Evolutionary conservation across 192 early-diverging fungal genomes (phyloP).

Genomic region (Entomortierella chlamydospora): DNA sequence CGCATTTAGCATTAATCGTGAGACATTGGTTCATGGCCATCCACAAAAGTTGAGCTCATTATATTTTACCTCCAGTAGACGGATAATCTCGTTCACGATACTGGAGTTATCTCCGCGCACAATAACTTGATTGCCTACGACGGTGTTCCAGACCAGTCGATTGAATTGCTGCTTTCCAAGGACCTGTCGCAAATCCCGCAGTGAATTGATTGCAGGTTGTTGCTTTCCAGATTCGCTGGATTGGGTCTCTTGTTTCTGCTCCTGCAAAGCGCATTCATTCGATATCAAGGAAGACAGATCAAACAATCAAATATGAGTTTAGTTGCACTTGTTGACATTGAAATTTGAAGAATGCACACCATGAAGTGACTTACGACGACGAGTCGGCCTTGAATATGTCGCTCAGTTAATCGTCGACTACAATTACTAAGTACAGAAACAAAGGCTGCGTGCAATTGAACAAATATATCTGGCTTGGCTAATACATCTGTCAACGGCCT

Average conservation of each 20-base stretch:
- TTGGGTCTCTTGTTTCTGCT: conserved; percentile 5
- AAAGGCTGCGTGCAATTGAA: conserved; percentile 70
- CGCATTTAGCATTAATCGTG: too few relatives aligned
- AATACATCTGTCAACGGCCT: conserved; percentile 35
- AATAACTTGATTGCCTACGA: conserved; percentile 48
- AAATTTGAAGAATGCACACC: too few relatives aligned
- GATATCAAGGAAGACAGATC: background rate
- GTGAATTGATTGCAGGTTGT: conserved; percentile 20
- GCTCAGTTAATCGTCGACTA: conserved; percentile 61
- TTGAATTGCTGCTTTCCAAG: conserved; percentile 31
- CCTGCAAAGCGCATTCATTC: conserved; percentile 16
- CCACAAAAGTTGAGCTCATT: background rate
- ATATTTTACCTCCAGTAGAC: conserved; percentile 24
- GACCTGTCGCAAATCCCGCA: conserved; percentile 33
- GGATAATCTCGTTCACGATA: conserved; percentile 34
- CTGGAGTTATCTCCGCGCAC: conserved; percentile 34
- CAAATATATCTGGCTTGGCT: conserved; percentile 66
- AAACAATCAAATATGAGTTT: too few relatives aligned
- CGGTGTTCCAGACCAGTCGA: conserved; percentile 39
- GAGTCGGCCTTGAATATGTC: conserved; percentile 59
- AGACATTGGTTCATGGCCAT: too few relatives aligned
- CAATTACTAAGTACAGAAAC: conserved; percentile 71
- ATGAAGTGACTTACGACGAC: too few relatives aligned
- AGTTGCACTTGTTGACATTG: too few relatives aligned
- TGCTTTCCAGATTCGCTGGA: background rate